Conservation (phyloP, 345 rosid genomes). For the Citrus cavaleriei region DNA sequence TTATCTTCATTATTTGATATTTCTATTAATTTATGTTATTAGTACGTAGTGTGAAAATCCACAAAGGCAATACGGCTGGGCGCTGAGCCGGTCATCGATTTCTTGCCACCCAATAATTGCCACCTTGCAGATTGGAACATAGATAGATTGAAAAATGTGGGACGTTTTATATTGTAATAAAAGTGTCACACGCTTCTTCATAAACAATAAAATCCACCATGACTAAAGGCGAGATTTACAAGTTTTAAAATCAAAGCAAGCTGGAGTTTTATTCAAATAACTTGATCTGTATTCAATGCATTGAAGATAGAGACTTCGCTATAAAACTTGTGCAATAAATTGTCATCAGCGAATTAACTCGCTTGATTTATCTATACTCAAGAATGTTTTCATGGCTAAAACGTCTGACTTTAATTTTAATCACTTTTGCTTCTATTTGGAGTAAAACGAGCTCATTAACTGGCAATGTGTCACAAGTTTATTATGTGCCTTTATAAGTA, state of each 20-base stretch:
- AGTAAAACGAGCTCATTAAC: background rate
- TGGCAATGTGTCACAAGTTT: background rate
- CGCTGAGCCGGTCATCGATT: background rate
- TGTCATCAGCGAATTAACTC: background rate
- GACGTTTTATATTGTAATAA: background rate
- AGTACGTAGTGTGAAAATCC: background rate
- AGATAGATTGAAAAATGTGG: background rate
- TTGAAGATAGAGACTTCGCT: background rate
- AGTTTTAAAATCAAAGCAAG: slow-evolving; percentile 14
- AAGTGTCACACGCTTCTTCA: slow-evolving; percentile 17
- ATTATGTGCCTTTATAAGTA: background rate
- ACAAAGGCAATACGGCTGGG: background rate
- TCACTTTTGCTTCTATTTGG: background rate
- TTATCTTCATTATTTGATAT: background rate
- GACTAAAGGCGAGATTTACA: slow-evolving; percentile 1
- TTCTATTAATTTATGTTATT: background rate
- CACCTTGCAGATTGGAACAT: slow-evolving; percentile 5
- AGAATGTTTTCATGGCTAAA: slow-evolving; percentile 8
- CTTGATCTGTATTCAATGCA: slow-evolving; percentile 24
- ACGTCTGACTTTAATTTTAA: background rate
- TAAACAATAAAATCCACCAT: slow-evolving; percentile 1
- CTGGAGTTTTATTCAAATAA: slow-evolving; percentile 7
- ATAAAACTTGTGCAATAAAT: slow-evolving; percentile 3
- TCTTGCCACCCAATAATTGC: slow-evolving; percentile 16
- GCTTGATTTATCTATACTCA: slow-evolving; percentile 9